Conservation (phyloP, 331 rosid species). For the Rosa hybrid region DNA sequence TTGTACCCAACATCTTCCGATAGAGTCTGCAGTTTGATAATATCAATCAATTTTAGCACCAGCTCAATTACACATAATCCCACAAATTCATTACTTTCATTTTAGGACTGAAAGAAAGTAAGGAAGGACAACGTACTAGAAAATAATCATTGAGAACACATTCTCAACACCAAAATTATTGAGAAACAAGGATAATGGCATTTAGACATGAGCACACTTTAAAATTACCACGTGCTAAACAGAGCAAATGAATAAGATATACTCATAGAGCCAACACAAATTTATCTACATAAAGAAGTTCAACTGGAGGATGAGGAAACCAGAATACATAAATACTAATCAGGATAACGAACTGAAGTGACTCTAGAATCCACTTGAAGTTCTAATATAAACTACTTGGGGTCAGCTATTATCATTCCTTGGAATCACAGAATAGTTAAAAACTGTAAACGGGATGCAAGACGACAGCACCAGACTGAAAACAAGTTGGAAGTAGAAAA, state of each 20-base stretch:
- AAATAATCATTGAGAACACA: background rate
- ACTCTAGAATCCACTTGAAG: background rate
- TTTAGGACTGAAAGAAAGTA: no score
- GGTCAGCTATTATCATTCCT: background rate
- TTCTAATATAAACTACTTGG: background rate
- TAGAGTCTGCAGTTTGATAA: slow-evolving; percentile 39
- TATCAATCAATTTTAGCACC: slow-evolving; percentile 17
- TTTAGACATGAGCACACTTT: background rate
- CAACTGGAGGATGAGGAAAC: background rate
- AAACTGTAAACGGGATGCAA: background rate
- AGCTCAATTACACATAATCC: no score
- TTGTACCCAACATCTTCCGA: slow-evolving; percentile 10
- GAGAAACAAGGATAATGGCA: background rate
- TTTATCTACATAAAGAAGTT: background rate
- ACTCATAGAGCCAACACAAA: background rate
- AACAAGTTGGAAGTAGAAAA: background rate
- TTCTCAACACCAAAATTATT: background rate
- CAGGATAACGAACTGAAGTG: background rate
- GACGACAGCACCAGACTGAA: background rate
- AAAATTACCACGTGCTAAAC: background rate
- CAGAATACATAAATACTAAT: background rate
- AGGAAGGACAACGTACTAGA: no score
- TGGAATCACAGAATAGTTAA: background rate
- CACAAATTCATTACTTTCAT: no score
- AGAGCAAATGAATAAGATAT: background rate